Base-by-base conservation (phyloP, 495 filamentous ascomycete genomes). In the Pseudotulostoma volvatum region DNA sequence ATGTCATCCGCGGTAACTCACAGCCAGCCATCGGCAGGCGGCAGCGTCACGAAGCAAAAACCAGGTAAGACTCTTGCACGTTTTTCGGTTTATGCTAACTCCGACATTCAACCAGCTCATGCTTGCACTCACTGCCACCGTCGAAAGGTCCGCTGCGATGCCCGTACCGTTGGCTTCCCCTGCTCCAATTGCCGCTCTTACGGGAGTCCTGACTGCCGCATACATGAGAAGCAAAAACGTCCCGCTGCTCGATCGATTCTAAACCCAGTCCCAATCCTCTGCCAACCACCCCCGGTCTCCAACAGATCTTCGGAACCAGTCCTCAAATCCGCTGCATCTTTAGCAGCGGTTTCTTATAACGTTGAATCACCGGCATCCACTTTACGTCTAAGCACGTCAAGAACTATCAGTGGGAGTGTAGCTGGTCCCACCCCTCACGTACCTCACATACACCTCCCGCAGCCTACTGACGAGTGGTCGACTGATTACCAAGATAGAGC, bases 151-250 rank as follows among this genome's bases (percentile, higher is more conserved):
- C 61, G 61, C 46, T 67, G 63, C 37, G 63, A 67, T 51, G 61
- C 63, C 31, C 61, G 61, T 36, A 20, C 55, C 9, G 61, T 67
- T 34, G 63, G 63, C 31, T 42, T 59, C 2, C 63, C 63, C 3
- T 67, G 63, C 41, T 60, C 61, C 25, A 65, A 67, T 42, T 67
- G 63, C 44, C 61, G 60, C 36, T 52, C 58, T 23, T 60, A 60
- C 30, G 61, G 61, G 32, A 67, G 62, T 41, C 25, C 45, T n/a
- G 63, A 67, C 43, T 67, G 63, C 33, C 61, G 56, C 31, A 64
- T 67, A 31, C 63, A 67, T 39, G 63, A 67, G 42, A 67, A 67
- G 49, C 65, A 64, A 43, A 67, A 65, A 39, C 58, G 61, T 13
- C 47, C 63, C 33, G 56, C 58, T 14, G 55, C 60, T 39, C 61